Evolutionary conservation across 768 basidiomycete genomes (phyloP), one percentile per base, ranked within the genome.

Genomic region (Pholiota microspora): DNA sequence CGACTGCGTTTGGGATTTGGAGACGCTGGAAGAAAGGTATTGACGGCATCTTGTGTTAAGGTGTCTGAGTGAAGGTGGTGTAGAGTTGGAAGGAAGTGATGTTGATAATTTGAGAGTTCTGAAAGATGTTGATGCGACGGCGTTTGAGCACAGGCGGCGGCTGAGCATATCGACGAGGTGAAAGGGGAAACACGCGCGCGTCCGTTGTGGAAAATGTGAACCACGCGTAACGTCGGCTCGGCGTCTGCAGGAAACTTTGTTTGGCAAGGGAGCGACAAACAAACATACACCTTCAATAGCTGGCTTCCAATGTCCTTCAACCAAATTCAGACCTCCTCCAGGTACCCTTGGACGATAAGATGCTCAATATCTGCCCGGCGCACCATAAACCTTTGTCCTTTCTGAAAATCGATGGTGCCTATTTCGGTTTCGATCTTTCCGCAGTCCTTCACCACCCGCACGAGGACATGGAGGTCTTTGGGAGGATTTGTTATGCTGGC

Each of bases 401-500:
- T 90, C 65, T 82, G 81, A 66, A 98, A 94, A 68, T 95, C 89
- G 55, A 99, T 87, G 53, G 82, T 87, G 7, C 97, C 97, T 53
- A 88, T 74, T 71, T 97, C 94, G 1, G 95, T 93, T 69, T 94
- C 88, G 16, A 99, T 92, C 49, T 88, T 83, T 2, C 97, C 96
- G 59, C 93, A 94, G 64, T 98, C 94, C 62, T 79, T 80, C 23
- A 93, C 80, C 28, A 98, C 96, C 53, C 83, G 81, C 21, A 98
- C 94, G 35, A 87, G 77, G 34, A 94, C 92, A 66, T 94, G 88
- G 28, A 98, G 75, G 61, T 97, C 94, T 67, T 88, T 92, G 1
- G 96, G 94, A 1, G 94, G 94, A 16, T 82, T 74, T 25, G 83
- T 81, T 56, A 98, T 86, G 59, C 86, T 84, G 0, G 92, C 88